Conservation (phyloP, 345 rosid genomes). For the Eucalyptus leucophloia region DNA sequence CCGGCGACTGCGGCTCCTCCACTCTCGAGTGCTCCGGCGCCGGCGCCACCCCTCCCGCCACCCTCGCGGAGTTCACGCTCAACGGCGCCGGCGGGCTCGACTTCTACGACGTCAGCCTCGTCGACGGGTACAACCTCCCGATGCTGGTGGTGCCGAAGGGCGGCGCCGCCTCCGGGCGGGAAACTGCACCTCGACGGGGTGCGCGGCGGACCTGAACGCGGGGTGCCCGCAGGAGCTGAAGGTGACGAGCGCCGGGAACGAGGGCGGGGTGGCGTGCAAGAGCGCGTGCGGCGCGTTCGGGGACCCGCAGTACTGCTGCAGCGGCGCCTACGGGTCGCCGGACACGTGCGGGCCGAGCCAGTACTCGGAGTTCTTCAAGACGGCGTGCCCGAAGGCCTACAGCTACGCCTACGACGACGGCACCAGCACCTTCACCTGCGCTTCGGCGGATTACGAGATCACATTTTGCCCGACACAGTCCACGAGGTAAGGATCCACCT, state of each 20-base stretch:
- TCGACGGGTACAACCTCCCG: slow-evolving; percentile 67
- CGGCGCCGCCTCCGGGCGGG: slow-evolving; percentile 1
- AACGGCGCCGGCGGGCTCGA: slow-evolving; percentile 34
- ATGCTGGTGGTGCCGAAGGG: slow-evolving; percentile 40
- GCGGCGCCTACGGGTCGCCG: slow-evolving; percentile 40
- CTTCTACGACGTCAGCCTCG: slow-evolving; percentile 64
- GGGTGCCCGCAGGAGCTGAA: slow-evolving; percentile 42
- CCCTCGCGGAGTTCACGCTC: slow-evolving; percentile 49
- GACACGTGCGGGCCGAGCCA: slow-evolving; percentile 35
- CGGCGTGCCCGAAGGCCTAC: slow-evolving; percentile 44
- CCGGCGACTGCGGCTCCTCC: slow-evolving; percentile 51
- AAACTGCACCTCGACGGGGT: slow-evolving; percentile 38
- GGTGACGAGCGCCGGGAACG: slow-evolving; percentile 3
- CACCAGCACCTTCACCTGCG: slow-evolving; percentile 48
- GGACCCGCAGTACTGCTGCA: slow-evolving; percentile 49
- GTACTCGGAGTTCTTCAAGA: slow-evolving; percentile 46
- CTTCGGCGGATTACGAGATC: slow-evolving; percentile 31
- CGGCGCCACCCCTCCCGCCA: slow-evolving; percentile 47
- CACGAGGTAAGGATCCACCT: slow-evolving; percentile 10
- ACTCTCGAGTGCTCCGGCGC: slow-evolving; percentile 31
- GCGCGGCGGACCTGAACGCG: slow-evolving; percentile 37
- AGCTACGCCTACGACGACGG: slow-evolving; percentile 64
- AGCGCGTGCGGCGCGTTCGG: slow-evolving; percentile 56
- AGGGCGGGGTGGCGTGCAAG: slow-evolving; percentile 39
- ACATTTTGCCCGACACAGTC: slow-evolving; percentile 40